Base-by-base conservation (phyloP, 2,329 filamentous ascomycete genomes). In the Cladophialophora bantiana region DNA sequence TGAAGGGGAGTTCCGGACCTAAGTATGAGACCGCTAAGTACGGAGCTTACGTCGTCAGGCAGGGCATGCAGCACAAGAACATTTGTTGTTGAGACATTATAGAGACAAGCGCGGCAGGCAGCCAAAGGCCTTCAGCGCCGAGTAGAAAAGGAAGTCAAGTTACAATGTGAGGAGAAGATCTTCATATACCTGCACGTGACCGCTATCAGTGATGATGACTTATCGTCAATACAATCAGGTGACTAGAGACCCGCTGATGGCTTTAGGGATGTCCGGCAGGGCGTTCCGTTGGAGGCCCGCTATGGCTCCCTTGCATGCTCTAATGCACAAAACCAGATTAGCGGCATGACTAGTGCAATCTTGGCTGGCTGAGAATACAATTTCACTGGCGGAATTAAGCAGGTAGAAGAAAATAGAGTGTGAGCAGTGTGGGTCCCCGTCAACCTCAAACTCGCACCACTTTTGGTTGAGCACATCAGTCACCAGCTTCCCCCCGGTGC, bases 381-480 rank as follows among this genome's bases (percentile, higher is more conserved):
- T 7, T 0, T 50, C 4, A 63, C 59, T 67, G 64, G 64, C 48
- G 31, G 34, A 40, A 42, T 6, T 36, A 36, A 20, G 45, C 31
- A 40, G 54, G 45, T 59, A 54, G 55, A 48, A 35, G 18, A 31
- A 42, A 58, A 58, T 57, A 64, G 54, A 57, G 61, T 55, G 38
- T 34, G 42, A 40, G 18, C 13, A 12, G 15, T 15, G 40, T 34
- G 54, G 40, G n/a, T n/a, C 40, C n/a, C 3, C 12, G 12, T 32
- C 54, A 34, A 57, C 53, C 53, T 38, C 38, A 58, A 58, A 38
- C 61, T 40, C 45, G 61, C 36, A 58, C 61, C 61, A 50, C 52
- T 48, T 61, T 53, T 12, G 40, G 40, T 15, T 40, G 48, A 56
- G 59, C 52, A 62, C 59, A 62, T 62, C 59, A 62, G 59, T 50